Conservation (phyloP, 495 filamentous ascomycete species). For the Friedmanniomyces simplex region DNA sequence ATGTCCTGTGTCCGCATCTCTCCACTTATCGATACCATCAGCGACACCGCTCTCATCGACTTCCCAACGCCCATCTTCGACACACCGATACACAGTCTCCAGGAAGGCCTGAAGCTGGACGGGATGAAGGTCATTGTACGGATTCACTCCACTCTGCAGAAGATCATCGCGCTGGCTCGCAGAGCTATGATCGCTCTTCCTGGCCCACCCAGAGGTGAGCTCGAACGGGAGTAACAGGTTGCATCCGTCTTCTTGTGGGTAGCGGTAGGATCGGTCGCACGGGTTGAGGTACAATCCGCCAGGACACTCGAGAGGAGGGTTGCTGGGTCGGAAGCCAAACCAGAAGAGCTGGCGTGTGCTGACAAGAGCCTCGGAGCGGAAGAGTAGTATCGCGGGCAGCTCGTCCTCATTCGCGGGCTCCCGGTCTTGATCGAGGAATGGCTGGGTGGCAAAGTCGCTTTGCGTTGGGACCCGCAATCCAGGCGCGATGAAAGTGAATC, state of each 20-base stretch:
- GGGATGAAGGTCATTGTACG: neutral
- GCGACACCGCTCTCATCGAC: neutral
- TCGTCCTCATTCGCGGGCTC: neutral
- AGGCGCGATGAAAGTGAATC: slow-evolving; percentile 2
- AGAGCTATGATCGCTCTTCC: neutral
- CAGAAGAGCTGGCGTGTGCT: neutral
- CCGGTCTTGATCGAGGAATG: neutral
- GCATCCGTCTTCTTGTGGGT: neutral
- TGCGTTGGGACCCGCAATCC: neutral
- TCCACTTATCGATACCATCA: slow-evolving; percentile 3
- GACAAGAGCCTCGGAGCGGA: neutral
- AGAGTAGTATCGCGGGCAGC: neutral
- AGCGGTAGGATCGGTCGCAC: neutral
- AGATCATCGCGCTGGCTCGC: neutral
- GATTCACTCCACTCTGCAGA: neutral
- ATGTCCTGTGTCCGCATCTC: neutral
- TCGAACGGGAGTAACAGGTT: neutral
- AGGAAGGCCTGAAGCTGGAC: neutral
- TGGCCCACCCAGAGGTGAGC: neutral
- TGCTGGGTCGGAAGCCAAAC: neutral
- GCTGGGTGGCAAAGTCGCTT: neutral
- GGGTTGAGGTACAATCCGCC: neutral
- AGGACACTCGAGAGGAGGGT: neutral
- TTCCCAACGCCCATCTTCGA: neutral
- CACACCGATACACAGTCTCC: neutral